Base-by-base conservation (phyloP, 257 asterid genomes). In the Solanum etuberosum region DNA sequence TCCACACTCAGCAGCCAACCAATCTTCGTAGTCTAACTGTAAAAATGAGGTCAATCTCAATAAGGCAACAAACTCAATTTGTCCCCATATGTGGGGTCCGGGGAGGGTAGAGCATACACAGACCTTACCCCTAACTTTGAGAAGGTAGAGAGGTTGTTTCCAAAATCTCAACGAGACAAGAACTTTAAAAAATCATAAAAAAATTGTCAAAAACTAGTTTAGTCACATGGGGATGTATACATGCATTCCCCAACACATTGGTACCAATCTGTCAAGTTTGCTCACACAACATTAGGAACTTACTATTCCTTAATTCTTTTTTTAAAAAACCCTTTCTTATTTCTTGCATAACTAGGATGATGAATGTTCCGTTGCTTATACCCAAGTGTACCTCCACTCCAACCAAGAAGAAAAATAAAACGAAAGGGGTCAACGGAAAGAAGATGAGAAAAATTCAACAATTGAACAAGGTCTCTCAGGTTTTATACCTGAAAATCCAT, bases 1-100 rank as follows among this genome's bases (percentile, higher is more conserved):
- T 13, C 93, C 94, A 57, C 93, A 90, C 92, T 93, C 85, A 6
- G 86, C 93, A 27, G 98, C 99, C 90, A 97, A 87, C 98, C 98
- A 93, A 86, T 94, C 95, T 82, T 96, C 92, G 21, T 97, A 97
- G 89, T 95, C 98, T 29, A 93, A 97, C 99, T 96, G 94, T 89
- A 85, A 27, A 40, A n/a, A 43, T 18, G 42, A n/a, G 20, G 42
- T 9, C 54, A 9, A 38, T 51, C n/a, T 46, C 42, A 46, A 18
- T 3, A 0, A 46, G 85, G 40, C 20, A 29, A 46, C 23, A 51
- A 51, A 51, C 61, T 51, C n/a, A 18, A n/a, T 51, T 5, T 51
- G 10, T 51, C 18, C n/a, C 4, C 61, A 51, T 18, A 51, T 16
- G 61, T 51, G 61, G 4, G 4, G 10, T 51, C 9, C 18, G 4